These are phyloP conservation scores for Chloranthus sessilifolius DNA, from an alignment of 164 flowering plant species.

Conservation along the genomic window DNA sequence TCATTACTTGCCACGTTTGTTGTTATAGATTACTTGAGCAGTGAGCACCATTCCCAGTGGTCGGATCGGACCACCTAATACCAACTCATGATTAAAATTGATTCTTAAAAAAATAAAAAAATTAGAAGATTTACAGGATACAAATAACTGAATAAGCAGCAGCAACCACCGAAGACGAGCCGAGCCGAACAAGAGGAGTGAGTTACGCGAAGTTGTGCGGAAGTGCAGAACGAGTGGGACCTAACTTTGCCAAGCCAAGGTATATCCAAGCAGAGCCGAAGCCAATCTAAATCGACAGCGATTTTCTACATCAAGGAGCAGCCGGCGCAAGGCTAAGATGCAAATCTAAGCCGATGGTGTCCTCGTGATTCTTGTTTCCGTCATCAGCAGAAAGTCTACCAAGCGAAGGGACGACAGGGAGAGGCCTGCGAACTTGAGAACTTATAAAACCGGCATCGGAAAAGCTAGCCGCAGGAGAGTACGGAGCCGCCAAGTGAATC, in stretches of 20 bases:
- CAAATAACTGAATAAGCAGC: no score
- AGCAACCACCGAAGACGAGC: constrained; percentile 7
- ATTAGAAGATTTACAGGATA: constrained; percentile 16
- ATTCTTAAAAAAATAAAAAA: constrained; percentile 5
- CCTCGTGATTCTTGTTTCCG: constrained; percentile 47
- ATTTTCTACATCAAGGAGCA: constrained; percentile 33
- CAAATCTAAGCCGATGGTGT: constrained; percentile 66
- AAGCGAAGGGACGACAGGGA: constrained; percentile 30
- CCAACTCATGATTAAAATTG: no score
- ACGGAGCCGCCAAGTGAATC: neutral
- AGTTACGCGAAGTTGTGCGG: neutral
- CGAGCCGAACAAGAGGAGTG: neutral
- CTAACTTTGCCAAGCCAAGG: neutral
- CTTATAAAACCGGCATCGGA: neutral
- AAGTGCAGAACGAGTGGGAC: neutral
- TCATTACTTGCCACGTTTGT: no score
- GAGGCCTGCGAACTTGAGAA: constrained; percentile 2
- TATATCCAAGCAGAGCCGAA: neutral
- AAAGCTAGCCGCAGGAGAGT: neutral
- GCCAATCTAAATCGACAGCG: neutral
- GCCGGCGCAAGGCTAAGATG: constrained; percentile 88
- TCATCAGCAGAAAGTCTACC: constrained; percentile 47
- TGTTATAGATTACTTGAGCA: no score
- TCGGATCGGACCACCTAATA: no score
- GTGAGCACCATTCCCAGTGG: no score